Percentiles rank a stretch among this genome's conserved stretches.
Evolutionary conservation across 164 flowering plant species (phyloP).

Genomic region (Echeveria elegans): DNA sequence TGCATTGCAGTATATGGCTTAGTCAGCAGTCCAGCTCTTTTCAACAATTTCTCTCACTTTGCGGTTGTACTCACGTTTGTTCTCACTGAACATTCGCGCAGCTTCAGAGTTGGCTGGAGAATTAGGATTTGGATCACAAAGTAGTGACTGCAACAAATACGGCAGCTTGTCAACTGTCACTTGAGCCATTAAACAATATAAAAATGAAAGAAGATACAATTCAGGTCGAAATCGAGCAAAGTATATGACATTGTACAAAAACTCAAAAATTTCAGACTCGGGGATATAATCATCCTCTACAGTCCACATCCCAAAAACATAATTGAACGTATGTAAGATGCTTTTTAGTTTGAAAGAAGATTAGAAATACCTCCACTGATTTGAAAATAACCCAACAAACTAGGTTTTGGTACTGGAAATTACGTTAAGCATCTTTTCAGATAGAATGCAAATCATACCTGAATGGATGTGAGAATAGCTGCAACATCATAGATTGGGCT

Average conservation of each 20-base stretch:
- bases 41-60: conserved; percentile 72
- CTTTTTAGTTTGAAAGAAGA: not conserved
- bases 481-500: conserved; percentile 49
- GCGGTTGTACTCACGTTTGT: conserved; percentile 71
- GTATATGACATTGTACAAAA: not conserved
- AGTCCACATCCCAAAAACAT: not conserved
- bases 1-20: not conserved
- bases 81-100: conserved; percentile 75
- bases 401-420: not conserved
- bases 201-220: not conserved
- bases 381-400: not conserved
- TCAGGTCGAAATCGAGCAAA: not conserved
- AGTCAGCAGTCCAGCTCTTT: conserved; percentile 92
- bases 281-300: not conserved
- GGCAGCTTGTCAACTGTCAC: not conserved
- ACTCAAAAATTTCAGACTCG: not conserved
- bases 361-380: not conserved
- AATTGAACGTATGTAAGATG: not conserved
- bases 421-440: not conserved
- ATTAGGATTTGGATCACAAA: conserved; percentile 83
- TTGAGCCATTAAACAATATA: not conserved
- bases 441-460: conserved; percentile 19
- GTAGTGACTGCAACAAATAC: conserved; percentile 47
- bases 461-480: conserved; percentile 45
- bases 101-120: conserved; percentile 94